Conservation (phyloP, 495 filamentous ascomycete species). For the Aspergillus bertholletiae region DNA sequence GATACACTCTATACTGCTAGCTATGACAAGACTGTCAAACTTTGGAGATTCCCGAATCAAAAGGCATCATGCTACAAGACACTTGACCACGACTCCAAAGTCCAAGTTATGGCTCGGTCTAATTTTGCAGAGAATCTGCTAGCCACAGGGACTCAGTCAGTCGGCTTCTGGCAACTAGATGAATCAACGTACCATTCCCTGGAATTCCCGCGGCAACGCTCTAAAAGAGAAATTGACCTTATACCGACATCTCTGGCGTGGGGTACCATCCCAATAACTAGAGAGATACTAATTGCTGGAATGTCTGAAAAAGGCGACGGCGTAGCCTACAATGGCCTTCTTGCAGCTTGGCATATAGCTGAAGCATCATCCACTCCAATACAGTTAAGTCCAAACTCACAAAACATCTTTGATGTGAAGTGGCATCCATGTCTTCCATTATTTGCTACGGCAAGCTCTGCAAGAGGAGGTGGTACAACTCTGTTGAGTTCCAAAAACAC, state of each 20-base stretch:
- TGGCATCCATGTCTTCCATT: constrained; percentile 64
- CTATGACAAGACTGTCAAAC: constrained; percentile 75
- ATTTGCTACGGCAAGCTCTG: constrained; percentile 57
- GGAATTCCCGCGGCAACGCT: constrained; percentile 15
- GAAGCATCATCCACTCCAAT: constrained; percentile 44
- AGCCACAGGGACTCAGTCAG: constrained; percentile 45
- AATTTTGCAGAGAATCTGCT: constrained; percentile 34
- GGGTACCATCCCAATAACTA: constrained; percentile 50
- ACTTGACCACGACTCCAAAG: constrained; percentile 61
- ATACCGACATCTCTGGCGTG: constrained; percentile 70
- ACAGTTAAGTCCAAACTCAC: constrained; percentile 46
- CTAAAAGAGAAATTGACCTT: constrained; percentile 50
- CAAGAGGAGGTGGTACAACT: background rate
- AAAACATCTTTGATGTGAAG: constrained; percentile 75
- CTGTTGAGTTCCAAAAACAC: constrained; percentile 26
- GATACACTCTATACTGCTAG: constrained; percentile 69
- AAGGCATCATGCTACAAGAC: constrained; percentile 41
- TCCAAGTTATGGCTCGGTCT: constrained; percentile 68
- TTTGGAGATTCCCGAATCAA: constrained; percentile 57
- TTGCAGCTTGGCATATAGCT: constrained; percentile 66
- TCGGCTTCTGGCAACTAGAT: constrained; percentile 31
- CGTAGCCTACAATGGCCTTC: constrained; percentile 58
- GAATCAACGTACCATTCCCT: constrained; percentile 12
- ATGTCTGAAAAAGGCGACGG: constrained; percentile 63
- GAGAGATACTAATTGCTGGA: constrained; percentile 66